Evolutionary conservation across 1,139 yeast genomes (phyloP).

Genomic region (Kodamaea anthophila): DNA sequence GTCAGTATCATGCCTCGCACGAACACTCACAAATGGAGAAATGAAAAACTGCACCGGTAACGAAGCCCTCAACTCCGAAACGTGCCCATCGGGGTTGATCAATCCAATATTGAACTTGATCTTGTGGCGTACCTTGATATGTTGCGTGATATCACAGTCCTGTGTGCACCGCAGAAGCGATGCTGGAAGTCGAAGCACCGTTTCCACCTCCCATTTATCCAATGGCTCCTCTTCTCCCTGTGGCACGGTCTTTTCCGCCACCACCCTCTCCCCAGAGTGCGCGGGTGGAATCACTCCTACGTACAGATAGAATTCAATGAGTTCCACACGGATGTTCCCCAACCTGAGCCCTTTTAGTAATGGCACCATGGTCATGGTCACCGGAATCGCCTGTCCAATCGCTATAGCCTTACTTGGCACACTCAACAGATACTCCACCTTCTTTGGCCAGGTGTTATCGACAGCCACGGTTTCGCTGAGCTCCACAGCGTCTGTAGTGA

Average conservation of each 20-base stretch:
- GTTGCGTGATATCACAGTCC: conserved; percentile 63
- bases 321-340: conserved; percentile 61
- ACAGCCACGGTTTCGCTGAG: conserved; percentile 89
- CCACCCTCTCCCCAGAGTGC: conserved; percentile 53
- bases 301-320: conserved; percentile 64
- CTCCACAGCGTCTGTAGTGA: conserved; percentile 84
- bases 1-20: conserved; percentile 35
- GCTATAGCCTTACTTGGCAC: conserved; percentile 89
- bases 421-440: conserved; percentile 83
- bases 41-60: conserved; percentile 64
- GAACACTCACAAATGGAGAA: conserved; percentile 75
- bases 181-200: conserved; percentile 59
- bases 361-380: conserved; percentile 71
- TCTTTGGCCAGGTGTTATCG: conserved; percentile 93
- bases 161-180: conserved; percentile 73
- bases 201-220: conserved; percentile 76
- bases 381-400: conserved; percentile 72
- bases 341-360: conserved; percentile 71
- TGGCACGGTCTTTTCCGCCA: conserved; percentile 36
- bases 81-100: conserved; percentile 68
- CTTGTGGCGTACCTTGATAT: conserved; percentile 66
- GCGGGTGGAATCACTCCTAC: conserved; percentile 53
- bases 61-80: conserved; percentile 70
- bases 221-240: conserved; percentile 31
- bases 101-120: conserved; percentile 59